phyloP scores from a whole-genome alignment of 2,329 filamentous ascomycete genomes.

The Curvularia eragrostidis region DNA sequence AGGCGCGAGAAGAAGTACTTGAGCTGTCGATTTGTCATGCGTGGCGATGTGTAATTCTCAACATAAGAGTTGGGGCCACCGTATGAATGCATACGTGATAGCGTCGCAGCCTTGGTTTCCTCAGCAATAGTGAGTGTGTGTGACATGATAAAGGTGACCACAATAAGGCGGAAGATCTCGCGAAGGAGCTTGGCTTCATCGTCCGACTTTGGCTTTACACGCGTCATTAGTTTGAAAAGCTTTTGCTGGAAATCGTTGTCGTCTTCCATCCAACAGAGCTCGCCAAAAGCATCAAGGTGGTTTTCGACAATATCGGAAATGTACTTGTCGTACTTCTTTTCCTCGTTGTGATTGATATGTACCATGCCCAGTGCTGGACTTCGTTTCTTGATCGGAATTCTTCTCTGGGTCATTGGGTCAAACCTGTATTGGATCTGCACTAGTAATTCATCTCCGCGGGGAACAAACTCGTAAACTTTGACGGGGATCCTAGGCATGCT shows the following conservation, averaged over 20 bases:
- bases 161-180: slow-evolving; percentile 55
- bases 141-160: slow-evolving; percentile 59
- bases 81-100: slow-evolving; percentile 51
- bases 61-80: slow-evolving; percentile 38
- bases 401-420: slow-evolving; percentile 44
- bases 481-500: slow-evolving; percentile 53
- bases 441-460: slow-evolving; percentile 50
- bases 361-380: slow-evolving; percentile 57
- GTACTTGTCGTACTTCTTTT: slow-evolving; percentile 54
- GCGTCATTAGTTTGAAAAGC: slow-evolving; percentile 53
- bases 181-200: slow-evolving; percentile 52
- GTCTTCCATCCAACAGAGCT: slow-evolving; percentile 55
- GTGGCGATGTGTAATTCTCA: slow-evolving; percentile 49
- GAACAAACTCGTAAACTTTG: slow-evolving; percentile 56
- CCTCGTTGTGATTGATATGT: slow-evolving; percentile 54
- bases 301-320: slow-evolving; percentile 52
- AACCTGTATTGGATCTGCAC: slow-evolving; percentile 53
- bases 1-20: slow-evolving; percentile 58
- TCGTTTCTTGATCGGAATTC: slow-evolving; percentile 44
- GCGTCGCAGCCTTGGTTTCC: slow-evolving; percentile 45
- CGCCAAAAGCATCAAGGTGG: slow-evolving; percentile 51
- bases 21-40: slow-evolving; percentile 58
- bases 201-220: slow-evolving; percentile 49
- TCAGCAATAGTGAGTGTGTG: slow-evolving; percentile 56
- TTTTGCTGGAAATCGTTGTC: slow-evolving; percentile 54